These are phyloP conservation scores for Acanthamoeba culbertsoni DNA, from an alignment of 208 protist genomes.

Conservation along the genomic window DNA sequence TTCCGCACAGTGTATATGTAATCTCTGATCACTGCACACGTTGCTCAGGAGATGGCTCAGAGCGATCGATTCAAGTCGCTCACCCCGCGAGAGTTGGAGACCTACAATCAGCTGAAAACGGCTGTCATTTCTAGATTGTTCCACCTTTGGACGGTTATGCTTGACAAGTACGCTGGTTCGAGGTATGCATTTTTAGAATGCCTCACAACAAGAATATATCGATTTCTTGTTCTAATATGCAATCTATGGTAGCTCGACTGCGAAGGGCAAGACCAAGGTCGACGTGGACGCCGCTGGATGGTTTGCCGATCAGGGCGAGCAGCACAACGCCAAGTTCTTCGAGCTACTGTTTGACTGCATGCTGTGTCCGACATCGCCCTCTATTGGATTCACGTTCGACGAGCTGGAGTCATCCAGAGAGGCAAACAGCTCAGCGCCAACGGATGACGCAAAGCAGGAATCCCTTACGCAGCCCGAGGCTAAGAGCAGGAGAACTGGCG, in stretches of 20 bases:
- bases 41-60: slow-evolving; percentile 20
- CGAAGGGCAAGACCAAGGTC: neutral
- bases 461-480: too few species aligned
- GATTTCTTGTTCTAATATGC: neutral
- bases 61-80: slow-evolving; percentile 56
- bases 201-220: neutral
- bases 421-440: neutral
- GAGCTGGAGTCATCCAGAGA: neutral
- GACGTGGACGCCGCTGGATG: neutral
- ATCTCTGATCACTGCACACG: too few species aligned
- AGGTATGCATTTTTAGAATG: neutral
- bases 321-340: neutral
- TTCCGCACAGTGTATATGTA: neutral
- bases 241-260: too few species aligned
- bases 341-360: slow-evolving; percentile 25
- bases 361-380: neutral
- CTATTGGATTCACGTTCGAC: slow-evolving; percentile 34
- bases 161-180: slow-evolving; percentile 66
- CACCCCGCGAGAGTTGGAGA: slow-evolving; percentile 69
- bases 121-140: slow-evolving; percentile 65
- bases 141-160: slow-evolving; percentile 65
- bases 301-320: neutral
- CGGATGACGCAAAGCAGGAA: neutral
- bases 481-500: neutral
- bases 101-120: slow-evolving; percentile 69